These are phyloP conservation scores for Fagus sylvatica DNA, from an alignment of 306 rosid genomes.

Conservation along the genomic window DNA sequence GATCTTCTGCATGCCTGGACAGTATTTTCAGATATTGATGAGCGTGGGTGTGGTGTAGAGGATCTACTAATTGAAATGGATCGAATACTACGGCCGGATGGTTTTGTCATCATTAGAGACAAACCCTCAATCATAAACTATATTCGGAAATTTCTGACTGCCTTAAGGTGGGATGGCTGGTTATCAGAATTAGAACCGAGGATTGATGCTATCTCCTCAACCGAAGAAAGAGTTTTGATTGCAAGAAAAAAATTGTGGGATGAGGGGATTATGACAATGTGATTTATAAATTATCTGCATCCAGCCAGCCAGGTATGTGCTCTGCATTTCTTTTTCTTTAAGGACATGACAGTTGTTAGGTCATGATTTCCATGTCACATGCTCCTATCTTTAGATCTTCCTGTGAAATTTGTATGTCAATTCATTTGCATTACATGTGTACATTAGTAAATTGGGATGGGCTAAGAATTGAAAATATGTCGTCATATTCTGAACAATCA, in stretches of 20 bases:
- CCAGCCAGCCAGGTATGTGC: constrained; percentile 7
- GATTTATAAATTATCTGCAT: constrained; percentile 6
- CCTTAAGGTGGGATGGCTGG: constrained; percentile 66
- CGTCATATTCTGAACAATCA: not conserved
- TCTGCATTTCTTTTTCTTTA: not conserved
- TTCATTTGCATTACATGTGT: not conserved
- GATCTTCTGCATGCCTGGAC: constrained; percentile 69
- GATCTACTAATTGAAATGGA: constrained; percentile 65
- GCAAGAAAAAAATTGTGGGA: constrained; percentile 58
- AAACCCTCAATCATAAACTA: constrained; percentile 46
- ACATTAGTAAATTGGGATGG: not conserved
- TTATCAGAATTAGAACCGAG: constrained; percentile 57
- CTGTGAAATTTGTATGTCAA: not conserved
- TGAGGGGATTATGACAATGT: constrained; percentile 15
- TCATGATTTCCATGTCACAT: not conserved
- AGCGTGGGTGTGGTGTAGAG: constrained; percentile 50
- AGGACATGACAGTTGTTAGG: constrained; percentile 1
- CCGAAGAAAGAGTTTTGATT: constrained; percentile 59
- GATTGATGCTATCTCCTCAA: constrained; percentile 46
- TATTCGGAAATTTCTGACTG: constrained; percentile 43
- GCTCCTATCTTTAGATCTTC: not conserved
- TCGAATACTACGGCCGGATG: constrained; percentile 56
- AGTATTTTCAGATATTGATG: constrained; percentile 50
- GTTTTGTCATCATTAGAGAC: constrained; percentile 65
- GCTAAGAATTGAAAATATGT: not conserved